Base-by-base conservation (phyloP, 116 monocot species). In the Zostera marina region DNA sequence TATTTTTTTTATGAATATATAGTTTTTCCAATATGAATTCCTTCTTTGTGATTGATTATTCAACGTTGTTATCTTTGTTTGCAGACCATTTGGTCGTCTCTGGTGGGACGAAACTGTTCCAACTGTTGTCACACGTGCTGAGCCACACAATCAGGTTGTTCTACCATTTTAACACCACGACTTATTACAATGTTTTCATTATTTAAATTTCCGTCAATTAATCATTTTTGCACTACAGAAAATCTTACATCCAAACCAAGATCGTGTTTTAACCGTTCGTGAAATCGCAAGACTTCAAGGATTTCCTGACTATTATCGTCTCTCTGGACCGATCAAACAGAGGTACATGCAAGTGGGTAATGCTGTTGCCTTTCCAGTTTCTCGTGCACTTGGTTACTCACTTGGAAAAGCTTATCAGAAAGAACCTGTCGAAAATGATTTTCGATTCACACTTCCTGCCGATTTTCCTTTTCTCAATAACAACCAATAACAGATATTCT, bases 101-200 rank as follows among this genome's bases (percentile, higher is more conserved):
- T 88, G 88, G 94, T 94, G 94, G 94, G 94, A 94, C 70, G 88
- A 88, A 58, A 94, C 79, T 22, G 94, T 88, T 20, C 73, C 94
- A 5, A 94, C 94, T 0, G 84, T 94, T 10, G 84, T 94, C 3
- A 88, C 84, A 3, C 56, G 81, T 9, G 82, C 88, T 11, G 84
- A 94, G 61, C 84, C 84, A 2, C 94, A 94, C 47, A 88, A 82
- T 49, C 88, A 88, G 79, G 94, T 87, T 9, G 43, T 59, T 42
- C 2, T 25, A 32, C 32, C n/a, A n/a, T n/a, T 14, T 61, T 40
- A 0, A 16, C 9, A 62, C 11, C 0, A 11, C 8, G 44, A 5
- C 2, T 22, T 12, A 44, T 9, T 60, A 16, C 21, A 0, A 53
- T 0, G 17, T 53, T 16, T 14, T 40, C 26, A 16, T 59, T 12